Base-by-base conservation (phyloP, 352 stramenopile genomes). In the Phytophthora pistaciae region DNA sequence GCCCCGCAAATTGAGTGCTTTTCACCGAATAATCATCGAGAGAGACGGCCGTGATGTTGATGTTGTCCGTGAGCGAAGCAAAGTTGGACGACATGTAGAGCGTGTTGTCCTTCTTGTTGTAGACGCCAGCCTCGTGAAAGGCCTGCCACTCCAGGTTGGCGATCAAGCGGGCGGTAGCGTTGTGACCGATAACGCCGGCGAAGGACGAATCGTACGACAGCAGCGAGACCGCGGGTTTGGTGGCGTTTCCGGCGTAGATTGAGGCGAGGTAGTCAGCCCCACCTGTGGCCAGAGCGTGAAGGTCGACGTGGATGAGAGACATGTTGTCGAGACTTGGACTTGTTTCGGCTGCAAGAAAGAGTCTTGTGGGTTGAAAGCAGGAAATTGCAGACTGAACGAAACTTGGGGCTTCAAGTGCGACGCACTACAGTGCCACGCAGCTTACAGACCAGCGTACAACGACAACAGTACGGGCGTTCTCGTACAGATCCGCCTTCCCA, bases 81-180 rank as follows among this genome's bases (percentile, higher is more conserved):
- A 56, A 73, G 53, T 73, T 73, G 58, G 66, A 73, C 33, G 66
- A 73, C 20, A 68, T 60, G 31, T 73, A 73, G 21, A 72, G 36
- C 3, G 40, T 56, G 42, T 73, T 73, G 59, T 73, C 66, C 44
- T 64, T 23, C 25, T 68, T 73, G 58, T 73, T 73, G 59, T 73
- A 73, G 16, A 68, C 58, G 18, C 66, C 66, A n/a, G 52, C 66
- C 20, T 73, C 66, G 44, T 73, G 66, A 23, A 73, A 73, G 0
- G 66, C 66, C 33, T 68, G 40, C 66, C 66, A 73, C 53, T 60
- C 52, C 4, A 73, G 33, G n/a, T 68, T 46, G 21, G 66, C 52
- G 54, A 73, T 25, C 18, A 64, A 44, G 11, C 16, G 54, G 14
- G 52, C 49, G 0, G 66, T 60, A 13, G 53, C 31, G 59, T 64